Base-by-base conservation (phyloP, 2,329 filamentous ascomycete species). In the Cladophialophora bantiana region DNA sequence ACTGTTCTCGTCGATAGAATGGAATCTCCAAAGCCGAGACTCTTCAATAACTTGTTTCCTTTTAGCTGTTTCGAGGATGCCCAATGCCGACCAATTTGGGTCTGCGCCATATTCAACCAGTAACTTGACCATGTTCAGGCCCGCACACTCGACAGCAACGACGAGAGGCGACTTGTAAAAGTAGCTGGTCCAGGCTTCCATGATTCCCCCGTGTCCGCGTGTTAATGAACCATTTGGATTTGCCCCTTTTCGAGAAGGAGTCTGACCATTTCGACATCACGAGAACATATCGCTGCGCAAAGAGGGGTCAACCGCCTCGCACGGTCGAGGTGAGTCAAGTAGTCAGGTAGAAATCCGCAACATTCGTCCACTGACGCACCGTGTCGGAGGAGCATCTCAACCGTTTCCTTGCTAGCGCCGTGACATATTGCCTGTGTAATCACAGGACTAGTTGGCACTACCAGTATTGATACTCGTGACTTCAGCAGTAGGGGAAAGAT, bases 221-320 rank as follows among this genome's bases (percentile, higher is more conserved):
- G 32, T n/a, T n/a, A 64, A 26, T 32, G 38, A 26, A 4, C 36
- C 53, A 40, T 58, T 62, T 6, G 52, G 52, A 35, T 62, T 42
- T 2, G 60, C 60, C 5, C 40, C 40, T 18, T 62, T 45, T 62
- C 15, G 35, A 59, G 62, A 4, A 58, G 62, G 15, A 59, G 62
- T 26, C 48, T 7, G 26, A 48, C 52, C 48, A 56, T 48, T 3
- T 42, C 42, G 7, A 20, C 26, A 38, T 62, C 38, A 4, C 40
- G 38, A n/a, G 20, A 18, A 9, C 4, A 31, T n/a, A 26, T 31
- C 4, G 64, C 57, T 12, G 13, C 34, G 62, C 9, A 50, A 13
- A 59, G 31, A 9, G 56, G 40, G 6, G 18, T n/a, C 15, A 12
- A 13, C 12, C 6, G 5, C 32, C 15, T 12, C 4, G 40, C 20